Evolutionary conservation across 2,329 filamentous ascomycete species (phyloP), one percentile per base, ranked within the genome.

Genomic region (Macrophomina tecta): DNA sequence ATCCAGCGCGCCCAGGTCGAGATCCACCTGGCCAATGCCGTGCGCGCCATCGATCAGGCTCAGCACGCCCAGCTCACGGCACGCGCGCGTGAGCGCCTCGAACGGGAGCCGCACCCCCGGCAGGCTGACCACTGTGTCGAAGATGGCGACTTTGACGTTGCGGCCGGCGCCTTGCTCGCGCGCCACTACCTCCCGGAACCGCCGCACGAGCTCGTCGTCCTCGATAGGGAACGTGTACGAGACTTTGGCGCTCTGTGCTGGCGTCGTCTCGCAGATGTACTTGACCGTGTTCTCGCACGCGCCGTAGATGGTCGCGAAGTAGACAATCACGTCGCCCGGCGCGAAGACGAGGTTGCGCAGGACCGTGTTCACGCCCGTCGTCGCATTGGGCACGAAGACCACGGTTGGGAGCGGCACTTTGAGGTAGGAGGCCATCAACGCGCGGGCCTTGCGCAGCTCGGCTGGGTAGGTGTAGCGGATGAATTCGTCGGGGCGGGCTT

Each of bases 31-130:
- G 1, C 94, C 94, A 30, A 97, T 81, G 1, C 90, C 90, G 78
- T 98, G 94, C 0, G 94, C 94, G 16, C 87, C 94, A 75, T 98
- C 94, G 45, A 97, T 82, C 23, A 92, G 81, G 72, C 90, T 93
- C 64, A 94, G 75, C 3, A 97, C 81, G 0, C 86, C 87, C 30
- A 89, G 81, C 66, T 89, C 85, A 52, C 83, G 85, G 76, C 93
- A 97, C 0, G 86, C 83, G 7, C 78, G 76, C 1, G 86, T 84
- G 66, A 97, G 79, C 1, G 77, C 79, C 75, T 94, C 89, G 78
- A 91, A 97, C 0, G 94, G 94, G 72, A 97, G 88, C 2, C 89
- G 81, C 0, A 97, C 85, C 0, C 92, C 94, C 0, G 94, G 94
- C 28, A 91, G 82, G 34, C 91, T 93, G 8, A 90, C 89, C 7